Base-by-base conservation (phyloP, 352 stramenopile species). In the Aphanomyces stellatus region DNA sequence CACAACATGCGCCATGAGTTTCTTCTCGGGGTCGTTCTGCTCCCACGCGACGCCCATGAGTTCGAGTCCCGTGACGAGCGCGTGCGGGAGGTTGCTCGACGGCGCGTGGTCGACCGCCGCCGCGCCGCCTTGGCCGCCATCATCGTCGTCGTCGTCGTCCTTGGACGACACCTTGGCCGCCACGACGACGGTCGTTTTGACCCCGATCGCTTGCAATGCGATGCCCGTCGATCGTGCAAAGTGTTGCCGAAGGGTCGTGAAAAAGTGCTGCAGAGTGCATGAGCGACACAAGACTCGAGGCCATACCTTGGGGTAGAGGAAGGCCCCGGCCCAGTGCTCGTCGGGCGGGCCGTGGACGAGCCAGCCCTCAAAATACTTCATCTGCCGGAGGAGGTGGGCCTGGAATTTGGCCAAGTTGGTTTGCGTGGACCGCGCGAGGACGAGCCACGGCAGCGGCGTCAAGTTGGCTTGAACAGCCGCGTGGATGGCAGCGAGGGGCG, bases 291-390 rank as follows among this genome's bases (percentile, higher is more conserved):
- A 22, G 46, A 22, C 17, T 15, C 8, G 46, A 28, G 1, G 2
- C 8, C 24, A 30, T 35, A 57, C 49, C 49, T 57, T 67, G 4
- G 60, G 60, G 22, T 49, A 10, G 22, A 60, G 46, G 60, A 51
- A 67, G n/a, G 60, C 60, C 3, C 60, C 60, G 24, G 57, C 25
- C 43, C 46, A 67, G 49, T 60, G 49, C 28, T 35, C 10, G 28
- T 71, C 76, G 24, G 57, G 46, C 22, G 56, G 37, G 0, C 76
- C 73, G 1, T 62, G 40, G 2, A 78, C 73, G 7, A 66, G 4
- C 66, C 77, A 85, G 24, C 62, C 51, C 11, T 74, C 57, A 57
- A 90, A 79, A 19, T 68, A 74, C 2, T 77, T 71, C 4, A 87
- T 42, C 24, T 79, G 74, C 25, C 71, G 59, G 0, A 78, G 46